Conservation (phyloP, 371 early-diverging fungal genomes). For the Apophysomyces variabilis region DNA sequence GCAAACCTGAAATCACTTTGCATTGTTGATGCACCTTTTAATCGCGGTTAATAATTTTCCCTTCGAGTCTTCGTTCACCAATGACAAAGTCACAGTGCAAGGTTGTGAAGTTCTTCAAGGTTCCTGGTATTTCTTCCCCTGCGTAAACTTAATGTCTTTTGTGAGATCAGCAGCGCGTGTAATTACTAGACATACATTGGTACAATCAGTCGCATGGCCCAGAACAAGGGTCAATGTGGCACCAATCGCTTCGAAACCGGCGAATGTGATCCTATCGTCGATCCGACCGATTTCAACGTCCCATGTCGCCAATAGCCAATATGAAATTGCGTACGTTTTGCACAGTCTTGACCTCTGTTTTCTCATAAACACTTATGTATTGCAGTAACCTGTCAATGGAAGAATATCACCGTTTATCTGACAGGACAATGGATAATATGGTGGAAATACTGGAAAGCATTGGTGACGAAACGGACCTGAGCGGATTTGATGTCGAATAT, state of each 20-base stretch:
- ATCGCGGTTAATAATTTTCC: too few species aligned
- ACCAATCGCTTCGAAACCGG: not conserved
- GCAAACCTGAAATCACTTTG: too few species aligned
- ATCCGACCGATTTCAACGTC: not conserved
- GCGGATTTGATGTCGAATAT: conserved; percentile 85
- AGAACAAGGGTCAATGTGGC: not conserved
- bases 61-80: not conserved
- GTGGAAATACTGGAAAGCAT: conserved; percentile 78
- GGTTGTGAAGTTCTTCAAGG: not conserved
- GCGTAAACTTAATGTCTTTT: not conserved
- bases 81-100: not conserved
- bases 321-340: not conserved
- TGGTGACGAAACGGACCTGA: conserved; percentile 71
- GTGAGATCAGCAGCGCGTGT: not conserved
- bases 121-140: conserved; percentile 1
- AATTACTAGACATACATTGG: not conserved
- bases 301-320: not conserved
- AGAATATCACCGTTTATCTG: conserved; percentile 75
- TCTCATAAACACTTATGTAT: not conserved
- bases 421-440: conserved; percentile 72
- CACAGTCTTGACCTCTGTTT: not conserved
- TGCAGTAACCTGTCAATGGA: conserved; percentile 56
- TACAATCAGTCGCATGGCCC: not conserved
- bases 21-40: too few species aligned
- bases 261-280: not conserved